Evolutionary conservation across 2,329 filamentous ascomycete species (phyloP), one percentile per base, ranked within the genome.

Genomic region (Fusarium sambucinum): DNA sequence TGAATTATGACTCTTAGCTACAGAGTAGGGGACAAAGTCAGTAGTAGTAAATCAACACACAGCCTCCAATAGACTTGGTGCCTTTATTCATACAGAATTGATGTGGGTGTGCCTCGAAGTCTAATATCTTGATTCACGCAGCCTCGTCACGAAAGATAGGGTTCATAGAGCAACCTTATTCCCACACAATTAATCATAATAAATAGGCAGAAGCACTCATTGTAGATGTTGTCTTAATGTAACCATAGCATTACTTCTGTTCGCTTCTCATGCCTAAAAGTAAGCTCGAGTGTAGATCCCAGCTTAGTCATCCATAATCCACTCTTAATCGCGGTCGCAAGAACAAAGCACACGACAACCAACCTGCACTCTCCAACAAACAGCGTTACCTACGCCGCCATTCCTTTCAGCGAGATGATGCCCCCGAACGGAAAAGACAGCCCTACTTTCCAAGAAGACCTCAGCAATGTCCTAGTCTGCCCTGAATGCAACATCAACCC

Each of bases 401-500:
- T 19, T 38, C 27, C 41, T 30, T 30, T 30, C 17, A 30, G 12
- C 42, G 25, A 37, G 70, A 86, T 86, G 82, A 77, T 86, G 65
- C 76, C 78, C 56, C 74, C 80, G 33, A 77, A 77, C 54, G 77
- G 76, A 63, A 76, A 74, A 44, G 77, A 77, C 56, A 63, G 68
- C 21, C 73, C 66, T 47, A 77, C 73, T 56, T 97, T 90, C 85
- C 88, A 89, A 75, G 91, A 97, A 78, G 96, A 98, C 72, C 86
- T 98, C 61, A 96, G 93, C 78, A 91, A 93, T 76, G 89, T 90
- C 70, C 81, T 98, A 67, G 90, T 93, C 69, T 99, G 96, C 79
- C 91, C 89, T 17, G 95, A 99, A 77, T 99, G 96, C 85, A 91
- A 91, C 75, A 93, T 97, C 76, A 86, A 89, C 55, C 96, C 96